Conservation (phyloP, 2,329 filamentous ascomycete species). For the Hypoxylon rubiginosum region DNA sequence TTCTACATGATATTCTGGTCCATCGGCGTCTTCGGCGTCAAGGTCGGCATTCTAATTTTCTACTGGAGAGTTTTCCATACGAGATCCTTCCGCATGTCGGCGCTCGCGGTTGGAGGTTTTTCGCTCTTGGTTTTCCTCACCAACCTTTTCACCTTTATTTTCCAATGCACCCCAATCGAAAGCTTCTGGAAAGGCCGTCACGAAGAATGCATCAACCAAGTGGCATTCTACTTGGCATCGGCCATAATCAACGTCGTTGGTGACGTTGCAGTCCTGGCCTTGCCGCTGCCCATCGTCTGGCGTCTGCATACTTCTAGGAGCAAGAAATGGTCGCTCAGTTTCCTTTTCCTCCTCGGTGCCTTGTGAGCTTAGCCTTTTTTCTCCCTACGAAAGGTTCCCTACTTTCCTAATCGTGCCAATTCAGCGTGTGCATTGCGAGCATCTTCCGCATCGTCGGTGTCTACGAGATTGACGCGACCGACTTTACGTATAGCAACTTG, state of each 20-base stretch:
- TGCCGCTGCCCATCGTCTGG: constrained; percentile 53
- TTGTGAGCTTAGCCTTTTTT: constrained; percentile 44
- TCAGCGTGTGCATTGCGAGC: constrained; percentile 48
- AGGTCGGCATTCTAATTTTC: constrained; percentile 50
- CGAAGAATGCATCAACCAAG: constrained; percentile 44
- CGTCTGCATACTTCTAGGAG: constrained; percentile 47
- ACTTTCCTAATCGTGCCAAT: constrained; percentile 21
- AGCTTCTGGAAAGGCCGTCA: constrained; percentile 43
- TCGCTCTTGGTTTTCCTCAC: constrained; percentile 45
- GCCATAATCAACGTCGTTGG: constrained; percentile 49
- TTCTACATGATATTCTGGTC: constrained; percentile 49
- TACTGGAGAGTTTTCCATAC: constrained; percentile 50
- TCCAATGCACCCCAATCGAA: constrained; percentile 45
- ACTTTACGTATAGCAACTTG: constrained; percentile 49
- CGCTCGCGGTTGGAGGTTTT: constrained; percentile 42
- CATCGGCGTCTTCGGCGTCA: constrained; percentile 47
- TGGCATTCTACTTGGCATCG: constrained; percentile 46
- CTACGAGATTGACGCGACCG: constrained; percentile 44
- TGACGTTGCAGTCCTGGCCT: constrained; percentile 49
- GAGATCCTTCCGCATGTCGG: constrained; percentile 41
- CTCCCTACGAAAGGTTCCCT: neutral
- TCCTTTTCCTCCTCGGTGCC: constrained; percentile 51
- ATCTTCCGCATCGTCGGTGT: constrained; percentile 50
- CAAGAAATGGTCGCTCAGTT: constrained; percentile 50
- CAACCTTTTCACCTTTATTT: constrained; percentile 46